phyloP scores from a whole-genome alignment of 2,329 filamentous ascomycete genomes.

The Trichoderma afroharzianum region DNA sequence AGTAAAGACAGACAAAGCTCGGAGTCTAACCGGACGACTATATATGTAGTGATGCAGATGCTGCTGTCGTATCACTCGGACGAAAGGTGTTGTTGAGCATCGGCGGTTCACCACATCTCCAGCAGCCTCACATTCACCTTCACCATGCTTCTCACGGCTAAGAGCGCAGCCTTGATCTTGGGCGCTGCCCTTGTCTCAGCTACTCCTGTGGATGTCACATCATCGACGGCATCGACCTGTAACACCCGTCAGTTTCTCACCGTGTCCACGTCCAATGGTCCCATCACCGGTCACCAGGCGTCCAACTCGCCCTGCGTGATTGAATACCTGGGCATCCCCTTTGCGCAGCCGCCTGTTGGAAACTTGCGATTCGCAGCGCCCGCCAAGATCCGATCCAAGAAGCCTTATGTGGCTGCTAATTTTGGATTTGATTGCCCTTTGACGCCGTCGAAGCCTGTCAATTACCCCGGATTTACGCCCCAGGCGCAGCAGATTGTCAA shows the following conservation, averaged over 20 bases:
- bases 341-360: constrained; percentile 36
- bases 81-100: not conserved
- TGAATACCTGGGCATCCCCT: constrained; percentile 41
- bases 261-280: constrained; percentile 33
- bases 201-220: not conserved
- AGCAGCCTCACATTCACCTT: not conserved
- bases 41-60: not conserved
- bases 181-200: not conserved
- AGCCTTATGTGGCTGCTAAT: constrained; percentile 23
- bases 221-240: constrained; percentile 6
- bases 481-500: constrained; percentile 28
- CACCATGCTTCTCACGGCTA: not conserved
- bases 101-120: not conserved
- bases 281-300: constrained; percentile 32
- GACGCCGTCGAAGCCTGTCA: constrained; percentile 23
- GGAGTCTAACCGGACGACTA: not conserved
- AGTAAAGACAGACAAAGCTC: not conserved
- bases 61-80: not conserved
- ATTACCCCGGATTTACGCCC: constrained; percentile 28
- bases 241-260: constrained; percentile 21
- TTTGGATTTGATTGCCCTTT: constrained; percentile 30
- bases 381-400: constrained; percentile 23
- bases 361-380: constrained; percentile 37
- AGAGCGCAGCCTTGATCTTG: not conserved
- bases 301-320: constrained; percentile 30